Conservation (phyloP, 1,284 basidiomycete species). For the Naganishia sp. region DNA sequence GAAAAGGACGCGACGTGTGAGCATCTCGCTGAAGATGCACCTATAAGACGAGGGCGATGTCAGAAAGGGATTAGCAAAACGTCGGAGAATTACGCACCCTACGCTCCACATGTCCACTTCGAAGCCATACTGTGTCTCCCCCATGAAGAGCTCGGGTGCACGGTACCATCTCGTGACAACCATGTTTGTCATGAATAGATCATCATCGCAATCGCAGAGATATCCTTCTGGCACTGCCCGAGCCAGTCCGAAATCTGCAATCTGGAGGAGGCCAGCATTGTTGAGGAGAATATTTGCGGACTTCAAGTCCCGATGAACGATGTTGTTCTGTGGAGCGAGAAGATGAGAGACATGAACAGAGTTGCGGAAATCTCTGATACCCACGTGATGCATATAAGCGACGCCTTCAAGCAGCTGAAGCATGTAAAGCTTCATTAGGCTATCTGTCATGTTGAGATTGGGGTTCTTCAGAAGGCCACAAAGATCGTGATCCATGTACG, state of each 20-base stretch:
- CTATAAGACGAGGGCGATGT: conserved; percentile 51
- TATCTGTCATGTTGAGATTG: conserved; percentile 73
- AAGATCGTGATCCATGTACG: conserved; percentile 99
- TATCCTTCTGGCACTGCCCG: conserved; percentile 59
- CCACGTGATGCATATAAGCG: conserved; percentile 87
- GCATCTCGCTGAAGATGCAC: conserved; percentile 96
- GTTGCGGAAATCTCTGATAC: conserved; percentile 37
- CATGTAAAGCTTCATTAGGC: conserved; percentile 93
- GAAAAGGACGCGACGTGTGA: conserved; percentile 80
- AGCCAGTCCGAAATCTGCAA: conserved; percentile 96
- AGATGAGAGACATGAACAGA: not conserved
- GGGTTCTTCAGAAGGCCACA: conserved; percentile 91
- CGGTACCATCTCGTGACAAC: conserved; percentile 99
- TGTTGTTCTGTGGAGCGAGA: conserved; percentile 69
- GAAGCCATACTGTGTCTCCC: conserved; percentile 83
- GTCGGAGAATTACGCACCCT: conserved; percentile 63
- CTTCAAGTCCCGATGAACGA: conserved; percentile 98
- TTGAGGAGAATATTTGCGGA: conserved; percentile 95
- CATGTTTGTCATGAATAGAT: conserved; percentile 88
- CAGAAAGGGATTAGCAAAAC: not conserved
- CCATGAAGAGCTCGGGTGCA: conserved; percentile 90
- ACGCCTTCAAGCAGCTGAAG: conserved; percentile 92
- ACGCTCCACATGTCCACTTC: conserved; percentile 99
- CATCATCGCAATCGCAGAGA: conserved; percentile 57
- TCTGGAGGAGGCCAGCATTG: conserved; percentile 76